phyloP scores from a whole-genome alignment of 1,139 yeast genomes.

The Geotrichum europaeum region DNA sequence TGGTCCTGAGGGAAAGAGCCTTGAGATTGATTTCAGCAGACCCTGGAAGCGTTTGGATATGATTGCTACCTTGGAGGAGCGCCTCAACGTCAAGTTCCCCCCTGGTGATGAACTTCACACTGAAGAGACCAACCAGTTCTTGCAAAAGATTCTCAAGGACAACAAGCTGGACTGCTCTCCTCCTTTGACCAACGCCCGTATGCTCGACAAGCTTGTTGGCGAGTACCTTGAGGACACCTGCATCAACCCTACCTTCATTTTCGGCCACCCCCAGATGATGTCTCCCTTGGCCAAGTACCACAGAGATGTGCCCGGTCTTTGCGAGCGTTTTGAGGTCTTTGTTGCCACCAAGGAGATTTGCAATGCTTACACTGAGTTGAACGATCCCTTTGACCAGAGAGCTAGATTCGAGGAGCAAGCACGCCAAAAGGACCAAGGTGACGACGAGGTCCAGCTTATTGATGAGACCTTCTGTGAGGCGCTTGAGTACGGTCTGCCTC shows the following conservation, averaged over 20 bases:
- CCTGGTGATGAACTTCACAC: conserved; percentile 93
- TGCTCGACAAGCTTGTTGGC: conserved; percentile 97
- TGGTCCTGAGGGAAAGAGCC: conserved; percentile 69
- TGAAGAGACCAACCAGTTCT: conserved; percentile 84
- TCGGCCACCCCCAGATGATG: conserved; percentile 99
- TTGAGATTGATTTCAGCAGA: conserved; percentile 81
- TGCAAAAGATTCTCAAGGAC: conserved; percentile 71
- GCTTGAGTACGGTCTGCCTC: conserved; percentile 96
- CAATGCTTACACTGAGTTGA: conserved; percentile 98
- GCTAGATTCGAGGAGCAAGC: conserved; percentile 98
- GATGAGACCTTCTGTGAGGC: conserved; percentile 98
- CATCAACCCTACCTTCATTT: conserved; percentile 94
- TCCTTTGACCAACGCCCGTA: conserved; percentile 95
- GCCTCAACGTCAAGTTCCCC: conserved; percentile 84
- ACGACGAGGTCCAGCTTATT: conserved; percentile 94
- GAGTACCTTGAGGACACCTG: conserved; percentile 82
- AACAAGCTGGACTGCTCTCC: conserved; percentile 89
- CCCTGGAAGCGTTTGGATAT: conserved; percentile 99
- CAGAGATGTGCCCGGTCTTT: conserved; percentile 84
- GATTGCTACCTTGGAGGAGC: conserved; percentile 92
- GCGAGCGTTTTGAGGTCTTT: conserved; percentile 97
- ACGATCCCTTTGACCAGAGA: conserved; percentile 98
- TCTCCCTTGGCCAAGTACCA: conserved; percentile 97
- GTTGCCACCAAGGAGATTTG: conserved; percentile 98
- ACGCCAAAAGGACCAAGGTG: conserved; percentile 97